Evolutionary conservation across 1,139 yeast species (phyloP).

Genomic region (Suhomyces guaymorum): DNA sequence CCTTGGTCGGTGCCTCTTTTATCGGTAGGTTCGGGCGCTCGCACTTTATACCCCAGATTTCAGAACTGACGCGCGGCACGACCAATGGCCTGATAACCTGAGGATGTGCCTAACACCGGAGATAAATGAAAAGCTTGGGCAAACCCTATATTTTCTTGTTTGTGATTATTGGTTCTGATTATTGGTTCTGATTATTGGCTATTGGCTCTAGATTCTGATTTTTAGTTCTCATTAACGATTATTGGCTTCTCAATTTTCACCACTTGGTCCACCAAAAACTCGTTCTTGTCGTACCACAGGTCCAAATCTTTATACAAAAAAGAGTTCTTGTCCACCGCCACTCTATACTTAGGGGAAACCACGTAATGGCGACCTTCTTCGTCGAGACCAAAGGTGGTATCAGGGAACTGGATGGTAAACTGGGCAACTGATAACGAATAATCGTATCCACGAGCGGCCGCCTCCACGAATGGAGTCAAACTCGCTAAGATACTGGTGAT

Average conservation of each 20-base stretch:
- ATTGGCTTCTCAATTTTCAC: not conserved
- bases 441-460: constrained; percentile 4
- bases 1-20: too few species aligned
- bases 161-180: constrained; percentile 3
- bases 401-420: constrained; percentile 9
- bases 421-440: constrained; percentile 5
- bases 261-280: constrained; percentile 3
- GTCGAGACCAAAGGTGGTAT: constrained; percentile 9
- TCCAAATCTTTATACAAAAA: constrained; percentile 9
- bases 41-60: constrained; percentile 5
- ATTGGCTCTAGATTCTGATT: too few species aligned
- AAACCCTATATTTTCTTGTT: not conserved
- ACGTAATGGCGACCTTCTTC: constrained; percentile 11
- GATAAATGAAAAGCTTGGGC: not conserved
- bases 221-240: too few species aligned
- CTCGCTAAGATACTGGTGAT: too few species aligned
- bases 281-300: constrained; percentile 9
- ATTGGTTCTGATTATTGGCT: not conserved
- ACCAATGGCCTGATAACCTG: constrained; percentile 1
- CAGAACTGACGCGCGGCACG: constrained; percentile 4
- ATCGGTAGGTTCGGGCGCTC: too few species aligned
- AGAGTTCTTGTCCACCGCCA: constrained; percentile 8
- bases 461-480: too few species aligned
- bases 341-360: constrained; percentile 2
- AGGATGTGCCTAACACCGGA: too few species aligned